These are phyloP conservation scores for Metroxylon sagu DNA, from an alignment of 176 grass and related monocot genomes.

Conservation along the genomic window DNA sequence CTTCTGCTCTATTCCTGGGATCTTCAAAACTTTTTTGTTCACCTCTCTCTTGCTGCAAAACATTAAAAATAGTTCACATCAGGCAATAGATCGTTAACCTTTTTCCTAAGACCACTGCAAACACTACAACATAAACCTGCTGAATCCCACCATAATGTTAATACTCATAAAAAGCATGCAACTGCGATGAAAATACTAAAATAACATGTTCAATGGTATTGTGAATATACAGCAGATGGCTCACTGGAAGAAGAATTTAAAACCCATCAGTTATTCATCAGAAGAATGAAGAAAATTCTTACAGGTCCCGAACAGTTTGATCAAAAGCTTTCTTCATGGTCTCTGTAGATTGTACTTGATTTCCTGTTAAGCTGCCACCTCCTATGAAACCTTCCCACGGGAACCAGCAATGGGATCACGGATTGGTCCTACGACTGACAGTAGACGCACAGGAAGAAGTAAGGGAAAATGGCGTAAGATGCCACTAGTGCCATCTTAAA, in stretches of 20 bases:
- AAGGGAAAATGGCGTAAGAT: too few relatives aligned
- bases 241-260: too few relatives aligned
- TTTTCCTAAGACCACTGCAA: not conserved
- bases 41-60: constrained; percentile 78
- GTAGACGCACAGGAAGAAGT: too few relatives aligned
- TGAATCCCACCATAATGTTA: not conserved
- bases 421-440: too few relatives aligned
- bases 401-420: too few relatives aligned
- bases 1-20: constrained; percentile 83
- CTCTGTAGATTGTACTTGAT: not conserved
- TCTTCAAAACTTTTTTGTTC: constrained; percentile 96
- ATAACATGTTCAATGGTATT: not conserved
- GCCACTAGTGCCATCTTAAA: too few relatives aligned
- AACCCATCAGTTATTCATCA: too few relatives aligned
- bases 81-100: too few relatives aligned
- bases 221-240: not conserved
- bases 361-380: too few relatives aligned
- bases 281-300: not conserved
- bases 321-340: constrained; percentile 22
- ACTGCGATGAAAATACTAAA: not conserved
- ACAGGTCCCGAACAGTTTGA: constrained; percentile 21
- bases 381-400: too few relatives aligned
- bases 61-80: not conserved
- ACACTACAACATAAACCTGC: not conserved
- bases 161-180: too few relatives aligned